Base-by-base conservation (phyloP, 1,284 basidiomycete genomes). In the Takashimella koratensis region DNA sequence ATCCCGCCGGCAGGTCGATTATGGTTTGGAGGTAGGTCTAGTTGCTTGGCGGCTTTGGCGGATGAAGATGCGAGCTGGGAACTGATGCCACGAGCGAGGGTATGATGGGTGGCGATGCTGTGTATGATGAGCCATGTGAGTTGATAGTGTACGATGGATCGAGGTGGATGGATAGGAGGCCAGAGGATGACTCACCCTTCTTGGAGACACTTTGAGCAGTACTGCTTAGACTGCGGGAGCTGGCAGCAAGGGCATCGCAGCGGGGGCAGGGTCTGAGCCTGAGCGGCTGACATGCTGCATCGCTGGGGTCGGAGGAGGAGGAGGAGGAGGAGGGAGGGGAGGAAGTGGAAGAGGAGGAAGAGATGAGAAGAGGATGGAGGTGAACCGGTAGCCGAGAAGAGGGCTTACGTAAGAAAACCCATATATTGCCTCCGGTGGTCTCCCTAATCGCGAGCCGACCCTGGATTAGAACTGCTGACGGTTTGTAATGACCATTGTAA, bases 161-260 rank as follows among this genome's bases (percentile, higher is more conserved):
- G 6, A 41, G 27, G 40, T 11, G 5, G 20, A 36, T 8, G 16
- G 30, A 36, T 21, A 16, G 48, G 11, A 21, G 39, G 16, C 12
- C n/a, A 27, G 39, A 27, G 20, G 5, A n/a, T 4, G 13, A 56
- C 68, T 22, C 26, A 71, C 69, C 69, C 67, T 57, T 69, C 55
- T 6, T 43, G 56, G 2, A 73, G 56, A 45, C 70, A 73, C 11
- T 43, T 12, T 3, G 63, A 30, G 54, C 70, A 73, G 54, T 65
- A 70, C 21, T 64, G 62, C 20, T 52, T 44, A 10, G 48, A 16
- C 47, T 67, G 62, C 3, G 56, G 45, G 5, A 48, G 45, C 20
- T 62, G 60, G 52, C 70, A 72, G 50, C 60, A 65, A 3, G 57
- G 60, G 40, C 68, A 68, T 22, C 44, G 43, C 39, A 61, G 45